phyloP scores from a whole-genome alignment of 345 rosid species.

The Moricandia moricandioides region DNA sequence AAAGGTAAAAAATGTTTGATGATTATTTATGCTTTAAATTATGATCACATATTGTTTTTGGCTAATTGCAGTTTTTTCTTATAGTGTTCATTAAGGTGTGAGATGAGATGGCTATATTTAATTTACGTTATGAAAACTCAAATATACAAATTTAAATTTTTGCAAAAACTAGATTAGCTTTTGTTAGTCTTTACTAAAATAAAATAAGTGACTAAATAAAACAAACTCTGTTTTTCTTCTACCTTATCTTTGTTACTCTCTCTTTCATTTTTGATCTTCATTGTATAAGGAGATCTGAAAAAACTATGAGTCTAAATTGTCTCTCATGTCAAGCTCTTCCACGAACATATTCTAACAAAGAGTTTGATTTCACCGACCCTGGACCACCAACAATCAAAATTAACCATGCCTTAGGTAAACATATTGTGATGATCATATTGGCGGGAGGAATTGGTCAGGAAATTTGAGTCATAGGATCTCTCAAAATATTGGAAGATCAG shows the following conservation, averaged over 20 bases:
- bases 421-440: constrained; percentile 5
- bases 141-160: constrained; percentile 1
- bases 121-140: neutral
- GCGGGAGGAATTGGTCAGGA: constrained; percentile 43
- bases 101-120: neutral
- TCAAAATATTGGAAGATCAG: constrained; percentile 31
- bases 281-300: constrained; percentile 2
- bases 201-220: constrained; percentile 24
- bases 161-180: constrained; percentile 10
- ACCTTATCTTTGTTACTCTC: neutral
- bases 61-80: no score
- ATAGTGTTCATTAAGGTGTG: neutral
- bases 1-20: no score
- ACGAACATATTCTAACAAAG: constrained; percentile 34
- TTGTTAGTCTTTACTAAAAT: constrained; percentile 28
- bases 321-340: constrained; percentile 45
- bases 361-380: constrained; percentile 17
- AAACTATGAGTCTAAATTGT: constrained; percentile 59
- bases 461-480: constrained; percentile 34
- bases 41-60: no score
- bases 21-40: no score
- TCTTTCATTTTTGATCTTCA: constrained; percentile 8
- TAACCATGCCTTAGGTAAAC: constrained; percentile 41
- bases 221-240: constrained; percentile 3
- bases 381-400: constrained; percentile 25